Evolutionary conservation across 78 protist species (phyloP).

Genomic region (Tieghemostelium lacteum): DNA sequence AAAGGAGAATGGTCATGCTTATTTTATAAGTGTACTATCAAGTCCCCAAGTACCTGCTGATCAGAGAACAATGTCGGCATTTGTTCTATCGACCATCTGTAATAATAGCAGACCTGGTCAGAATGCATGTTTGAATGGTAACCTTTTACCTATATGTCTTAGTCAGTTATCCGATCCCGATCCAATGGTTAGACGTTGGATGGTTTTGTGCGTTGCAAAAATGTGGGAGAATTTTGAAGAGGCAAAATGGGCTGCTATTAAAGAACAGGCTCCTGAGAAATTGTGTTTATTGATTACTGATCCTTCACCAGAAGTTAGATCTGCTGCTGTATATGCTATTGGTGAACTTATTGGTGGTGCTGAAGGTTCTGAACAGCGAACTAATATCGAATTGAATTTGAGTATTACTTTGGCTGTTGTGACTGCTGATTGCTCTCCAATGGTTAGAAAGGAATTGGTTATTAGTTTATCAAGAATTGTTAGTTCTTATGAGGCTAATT

Average conservation of each 20-base stretch:
- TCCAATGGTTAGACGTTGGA: conserved; percentile 87
- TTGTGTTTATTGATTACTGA: conserved; percentile 76
- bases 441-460: conserved; percentile 85
- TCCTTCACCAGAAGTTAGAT: conserved; percentile 86
- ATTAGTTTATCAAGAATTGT: conserved; percentile 64
- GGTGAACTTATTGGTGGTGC: conserved; percentile 83
- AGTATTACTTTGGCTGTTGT: conserved; percentile 62
- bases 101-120: conserved; percentile 83
- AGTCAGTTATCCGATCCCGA: conserved; percentile 77
- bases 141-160: conserved; percentile 56
- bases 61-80: conserved; percentile 75
- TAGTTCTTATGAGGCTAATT: conserved; percentile 52
- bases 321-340: conserved; percentile 85
- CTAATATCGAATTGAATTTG: conserved; percentile 66
- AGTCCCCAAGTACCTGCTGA: conserved; percentile 49
- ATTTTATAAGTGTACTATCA: conserved; percentile 85
- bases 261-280: conserved; percentile 64
- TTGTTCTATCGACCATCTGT: conserved; percentile 69
- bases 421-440: conserved; percentile 82
- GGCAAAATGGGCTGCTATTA: conserved; percentile 84
- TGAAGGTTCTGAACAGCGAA: conserved; percentile 63
- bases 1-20: conserved; percentile 88
- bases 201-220: conserved; percentile 85
- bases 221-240: conserved; percentile 84
- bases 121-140: conserved; percentile 83